Base-by-base conservation (phyloP, 768 basidiomycete genomes). In the Russula dissimulans region DNA sequence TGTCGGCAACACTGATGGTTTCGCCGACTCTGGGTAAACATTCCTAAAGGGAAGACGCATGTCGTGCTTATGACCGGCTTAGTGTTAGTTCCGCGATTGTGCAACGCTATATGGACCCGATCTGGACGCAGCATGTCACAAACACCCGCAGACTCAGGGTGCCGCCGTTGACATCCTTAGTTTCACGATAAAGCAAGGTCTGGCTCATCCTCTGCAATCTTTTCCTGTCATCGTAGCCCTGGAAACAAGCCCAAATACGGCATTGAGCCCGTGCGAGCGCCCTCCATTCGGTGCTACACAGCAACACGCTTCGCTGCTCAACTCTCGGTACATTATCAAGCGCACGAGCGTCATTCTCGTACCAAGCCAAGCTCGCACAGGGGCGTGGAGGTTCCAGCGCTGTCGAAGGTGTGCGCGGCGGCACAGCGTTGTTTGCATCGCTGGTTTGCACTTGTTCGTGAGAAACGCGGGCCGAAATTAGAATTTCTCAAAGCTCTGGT, bases 1-100 rank as follows among this genome's bases (percentile, higher is more conserved):
- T 9, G 89, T 98, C 4, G 97, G 97, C 0, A 95, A 95, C 67
- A 93, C 93, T 0, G 89, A 93, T 67, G 92, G 88, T 1, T 95
- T 98, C 70, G 93, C 95, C 0, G 97, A 98, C 67, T 97, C 95
- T 6, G 95, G 95, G 97, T 97, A 73, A 67, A 83, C 62, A 34
- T 8, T 15, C 32, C 15, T 1, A 4, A 29, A 17, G 3, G 5
- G 17, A 38, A 4, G 22, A 32, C 15, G 18, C 22, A 8, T n/a
- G 18, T 50, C 42, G 9, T 34, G 17, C 49, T 52, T 11, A 47
- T 5, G 14, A 32, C 11, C 4, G n/a, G 44, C 10, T 31, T 67
- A 98, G 95, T 31, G 91, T 97, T 62, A 92, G 91, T 71, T 95
- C 95, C 1, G 91, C 92, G 3, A 81, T 99, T 41, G 87, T 97